These are phyloP conservation scores for Prunus campanulata DNA, from an alignment of 306 rosid species.

Conservation along the genomic window DNA sequence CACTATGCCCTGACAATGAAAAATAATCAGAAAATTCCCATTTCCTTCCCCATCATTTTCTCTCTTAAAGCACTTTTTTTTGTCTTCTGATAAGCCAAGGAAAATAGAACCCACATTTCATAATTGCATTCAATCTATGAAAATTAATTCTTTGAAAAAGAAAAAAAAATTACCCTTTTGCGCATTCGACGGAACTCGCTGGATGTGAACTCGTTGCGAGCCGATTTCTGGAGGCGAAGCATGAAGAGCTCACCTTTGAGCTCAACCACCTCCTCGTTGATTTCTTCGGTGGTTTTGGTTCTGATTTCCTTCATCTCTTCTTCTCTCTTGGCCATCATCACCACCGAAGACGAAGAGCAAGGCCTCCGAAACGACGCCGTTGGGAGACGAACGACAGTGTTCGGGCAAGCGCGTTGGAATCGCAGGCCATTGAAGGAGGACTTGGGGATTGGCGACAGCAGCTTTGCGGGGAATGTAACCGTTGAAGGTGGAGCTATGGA, in stretches of 20 bases:
- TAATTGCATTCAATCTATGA: neutral
- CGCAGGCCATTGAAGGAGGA: constrained; percentile 48
- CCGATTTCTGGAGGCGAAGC: constrained; percentile 86
- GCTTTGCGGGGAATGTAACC: constrained; percentile 29
- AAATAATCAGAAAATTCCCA: neutral
- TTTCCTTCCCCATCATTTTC: neutral
- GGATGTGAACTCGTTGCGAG: constrained; percentile 75
- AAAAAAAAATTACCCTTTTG: constrained; percentile 53
- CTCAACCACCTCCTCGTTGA: constrained; percentile 78
- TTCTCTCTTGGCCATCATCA: constrained; percentile 84
- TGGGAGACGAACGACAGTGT: constrained; percentile 26
- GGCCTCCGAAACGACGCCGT: constrained; percentile 23
- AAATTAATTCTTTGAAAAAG: neutral
- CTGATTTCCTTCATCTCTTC: constrained; percentile 76
- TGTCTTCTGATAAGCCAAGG: neutral
- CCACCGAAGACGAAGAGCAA: constrained; percentile 32
- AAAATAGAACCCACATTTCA: neutral
- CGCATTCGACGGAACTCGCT: constrained; percentile 88
- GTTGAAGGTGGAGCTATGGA: constrained; percentile 41
- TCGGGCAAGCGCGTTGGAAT: constrained; percentile 31
- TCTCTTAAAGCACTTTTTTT: neutral
- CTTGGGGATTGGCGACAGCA: constrained; percentile 25
- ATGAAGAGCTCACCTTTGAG: constrained; percentile 89
- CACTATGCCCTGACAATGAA: neutral
- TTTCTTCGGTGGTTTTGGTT: constrained; percentile 57